phyloP scores from a whole-genome alignment of 208 protist genomes.

The Herpetomonas samuelpessoai region DNA sequence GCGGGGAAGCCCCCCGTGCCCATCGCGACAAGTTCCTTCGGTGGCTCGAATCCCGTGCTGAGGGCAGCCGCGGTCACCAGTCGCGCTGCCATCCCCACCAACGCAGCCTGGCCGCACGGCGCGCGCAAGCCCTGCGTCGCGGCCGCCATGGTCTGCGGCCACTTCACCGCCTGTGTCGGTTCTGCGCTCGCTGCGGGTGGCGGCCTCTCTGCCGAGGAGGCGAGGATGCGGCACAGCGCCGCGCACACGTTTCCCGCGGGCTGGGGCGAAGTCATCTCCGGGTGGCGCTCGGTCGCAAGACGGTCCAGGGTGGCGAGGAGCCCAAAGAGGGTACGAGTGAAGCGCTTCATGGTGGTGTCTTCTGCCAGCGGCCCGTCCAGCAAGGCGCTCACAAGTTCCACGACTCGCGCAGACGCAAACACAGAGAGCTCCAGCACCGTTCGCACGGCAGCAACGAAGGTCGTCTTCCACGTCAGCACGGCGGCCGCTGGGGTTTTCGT shows the following conservation, averaged over 20 bases:
- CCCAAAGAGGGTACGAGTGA: conserved; percentile 42
- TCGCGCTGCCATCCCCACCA: conserved; percentile 45
- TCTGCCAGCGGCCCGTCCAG: conserved; percentile 51
- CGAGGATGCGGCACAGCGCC: conserved; percentile 17
- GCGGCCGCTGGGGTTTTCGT: neutral
- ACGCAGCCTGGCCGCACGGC: conserved; percentile 41
- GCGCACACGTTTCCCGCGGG: conserved; percentile 36
- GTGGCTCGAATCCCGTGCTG: conserved; percentile 48
- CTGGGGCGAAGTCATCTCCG: conserved; percentile 21
- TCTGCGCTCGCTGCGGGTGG: neutral
- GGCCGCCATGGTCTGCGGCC: conserved; percentile 19
- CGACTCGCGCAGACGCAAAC: conserved; percentile 33
- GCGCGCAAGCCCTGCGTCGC: conserved; percentile 28
- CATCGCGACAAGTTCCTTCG: conserved; percentile 18
- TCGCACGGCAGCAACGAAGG: conserved; percentile 48
- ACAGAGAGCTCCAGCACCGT: conserved; percentile 54
- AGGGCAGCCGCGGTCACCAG: conserved; percentile 32
- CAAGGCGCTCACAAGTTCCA: conserved; percentile 48
- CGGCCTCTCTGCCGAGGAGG: neutral
- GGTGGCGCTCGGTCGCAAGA: conserved; percentile 29
- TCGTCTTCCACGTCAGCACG: conserved; percentile 33
- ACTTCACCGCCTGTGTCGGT: neutral
- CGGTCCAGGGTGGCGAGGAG: conserved; percentile 52
- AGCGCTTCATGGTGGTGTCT: conserved; percentile 38
- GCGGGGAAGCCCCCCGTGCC: conserved; percentile 10